Evolutionary conservation across 768 basidiomycete species (phyloP).

Genomic region (Leccinum barrowsii): DNA sequence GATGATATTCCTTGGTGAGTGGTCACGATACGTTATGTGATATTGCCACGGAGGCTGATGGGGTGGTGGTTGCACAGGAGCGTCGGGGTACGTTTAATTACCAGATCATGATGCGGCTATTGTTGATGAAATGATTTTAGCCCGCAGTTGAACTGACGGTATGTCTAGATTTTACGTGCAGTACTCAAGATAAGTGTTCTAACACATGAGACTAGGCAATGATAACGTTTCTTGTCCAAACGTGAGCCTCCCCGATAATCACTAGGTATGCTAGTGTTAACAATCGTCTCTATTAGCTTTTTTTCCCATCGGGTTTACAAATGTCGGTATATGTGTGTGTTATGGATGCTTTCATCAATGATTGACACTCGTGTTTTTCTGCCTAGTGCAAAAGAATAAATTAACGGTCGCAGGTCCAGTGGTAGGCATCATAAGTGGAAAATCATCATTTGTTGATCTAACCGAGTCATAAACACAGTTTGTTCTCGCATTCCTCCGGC

Average conservation of each 20-base stretch:
- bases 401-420: constrained; percentile 13
- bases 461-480: constrained; percentile 7
- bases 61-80: constrained; percentile 12
- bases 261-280: not conserved
- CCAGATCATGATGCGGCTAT: not conserved
- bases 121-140: constrained; percentile 7
- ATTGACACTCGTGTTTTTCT: not conserved
- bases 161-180: not conserved
- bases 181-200: not conserved
- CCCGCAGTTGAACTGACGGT: constrained; percentile 22
- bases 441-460: not conserved
- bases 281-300: constrained; percentile 11
- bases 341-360: not conserved
- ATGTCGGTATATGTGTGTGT: constrained; percentile 10
- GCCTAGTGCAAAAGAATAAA: constrained; percentile 14
- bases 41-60: not conserved
- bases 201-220: constrained; percentile 14
- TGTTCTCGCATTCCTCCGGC: constrained; percentile 14
- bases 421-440: constrained; percentile 4
- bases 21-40: no score
- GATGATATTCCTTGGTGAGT: constrained; percentile 24
- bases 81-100: constrained; percentile 17
- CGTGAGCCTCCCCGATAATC: not conserved
- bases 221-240: constrained; percentile 25
- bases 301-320: constrained; percentile 24